These are phyloP conservation scores for Mortierella sp. DNA, from an alignment of 371 early-diverging fungal genomes.

Conservation along the genomic window DNA sequence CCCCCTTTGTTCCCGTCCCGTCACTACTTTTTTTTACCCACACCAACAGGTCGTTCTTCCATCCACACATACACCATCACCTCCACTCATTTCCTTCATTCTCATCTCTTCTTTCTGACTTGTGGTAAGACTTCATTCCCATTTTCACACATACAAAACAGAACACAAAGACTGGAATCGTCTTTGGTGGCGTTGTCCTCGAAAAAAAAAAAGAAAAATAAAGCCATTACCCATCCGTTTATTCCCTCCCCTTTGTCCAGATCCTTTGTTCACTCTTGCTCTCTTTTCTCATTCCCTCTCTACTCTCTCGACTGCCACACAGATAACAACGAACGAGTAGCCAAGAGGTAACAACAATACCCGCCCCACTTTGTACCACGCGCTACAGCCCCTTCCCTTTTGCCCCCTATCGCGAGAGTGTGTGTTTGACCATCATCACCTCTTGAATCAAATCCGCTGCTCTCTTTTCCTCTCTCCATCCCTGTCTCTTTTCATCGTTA, in stretches of 20 bases:
- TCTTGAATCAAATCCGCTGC: slow-evolving; percentile 9
- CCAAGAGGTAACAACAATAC: background rate
- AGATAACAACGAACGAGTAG: too few relatives aligned
- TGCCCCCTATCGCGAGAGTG: background rate
- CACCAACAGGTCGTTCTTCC: too few relatives aligned
- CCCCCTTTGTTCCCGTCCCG: background rate
- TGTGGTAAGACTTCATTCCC: background rate
- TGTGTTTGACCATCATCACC: slow-evolving; percentile 1
- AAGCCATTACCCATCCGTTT: background rate
- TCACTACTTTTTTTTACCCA: background rate
- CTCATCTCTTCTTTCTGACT: background rate
- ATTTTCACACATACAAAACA: background rate
- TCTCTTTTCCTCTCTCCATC: background rate
- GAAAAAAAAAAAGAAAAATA: background rate
- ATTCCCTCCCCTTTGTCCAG: background rate
- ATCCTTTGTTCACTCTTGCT: background rate
- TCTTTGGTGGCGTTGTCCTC: slow-evolving; percentile 1
- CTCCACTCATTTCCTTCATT: background rate
- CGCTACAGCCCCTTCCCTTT: background rate
- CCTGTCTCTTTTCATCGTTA: background rate
- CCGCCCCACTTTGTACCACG: background rate
- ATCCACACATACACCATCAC: too few relatives aligned
- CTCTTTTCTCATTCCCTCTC: background rate
- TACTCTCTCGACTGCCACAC: background rate
- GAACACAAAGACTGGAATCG: background rate